Percentiles rank a stretch among this genome's conserved stretches.
phyloP scores from a whole-genome alignment of 805 yeast genomes.

The Ogataea pignaliae region DNA sequence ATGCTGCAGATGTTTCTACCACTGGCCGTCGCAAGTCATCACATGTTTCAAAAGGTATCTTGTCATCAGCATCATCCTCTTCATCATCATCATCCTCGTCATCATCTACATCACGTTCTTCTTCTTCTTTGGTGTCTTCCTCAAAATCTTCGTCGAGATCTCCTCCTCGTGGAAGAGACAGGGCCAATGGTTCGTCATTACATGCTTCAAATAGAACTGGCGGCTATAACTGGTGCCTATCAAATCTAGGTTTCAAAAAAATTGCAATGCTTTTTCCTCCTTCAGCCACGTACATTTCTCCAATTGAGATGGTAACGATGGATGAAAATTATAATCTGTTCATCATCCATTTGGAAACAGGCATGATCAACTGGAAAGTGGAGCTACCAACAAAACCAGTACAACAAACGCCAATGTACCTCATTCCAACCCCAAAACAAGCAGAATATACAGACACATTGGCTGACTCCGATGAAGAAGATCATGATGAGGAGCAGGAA shows the following conservation, averaged over 20 bases:
- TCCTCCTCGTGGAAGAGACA: too few relatives aligned
- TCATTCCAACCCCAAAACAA: background rate
- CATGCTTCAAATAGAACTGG: conserved; percentile 8
- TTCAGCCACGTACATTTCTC: background rate
- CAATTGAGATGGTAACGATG: conserved; percentile 21
- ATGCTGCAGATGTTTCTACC: conserved; percentile 1
- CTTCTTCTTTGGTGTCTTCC: too few relatives aligned
- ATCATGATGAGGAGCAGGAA: background rate
- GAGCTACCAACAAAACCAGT: conserved; percentile 3
- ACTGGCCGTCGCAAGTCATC: background rate
- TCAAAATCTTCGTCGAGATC: too few relatives aligned
- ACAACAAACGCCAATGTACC: background rate
- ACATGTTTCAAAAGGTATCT: too few relatives aligned
- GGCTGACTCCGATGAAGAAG: background rate
- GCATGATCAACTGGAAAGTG: conserved; percentile 19
- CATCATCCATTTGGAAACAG: conserved; percentile 13
- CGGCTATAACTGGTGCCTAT: conserved; percentile 41
- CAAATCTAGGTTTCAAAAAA: conserved; percentile 27
- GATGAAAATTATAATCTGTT: conserved; percentile 20
- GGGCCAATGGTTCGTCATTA: too few relatives aligned
- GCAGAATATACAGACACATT: too few relatives aligned
- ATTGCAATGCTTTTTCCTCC: conserved; percentile 7
- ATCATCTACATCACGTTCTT: background rate
- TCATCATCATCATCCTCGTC: background rate
- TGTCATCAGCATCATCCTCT: background rate